phyloP scores from a whole-genome alignment of 2,329 filamentous ascomycete genomes.

The Elsinoe ampelina region DNA sequence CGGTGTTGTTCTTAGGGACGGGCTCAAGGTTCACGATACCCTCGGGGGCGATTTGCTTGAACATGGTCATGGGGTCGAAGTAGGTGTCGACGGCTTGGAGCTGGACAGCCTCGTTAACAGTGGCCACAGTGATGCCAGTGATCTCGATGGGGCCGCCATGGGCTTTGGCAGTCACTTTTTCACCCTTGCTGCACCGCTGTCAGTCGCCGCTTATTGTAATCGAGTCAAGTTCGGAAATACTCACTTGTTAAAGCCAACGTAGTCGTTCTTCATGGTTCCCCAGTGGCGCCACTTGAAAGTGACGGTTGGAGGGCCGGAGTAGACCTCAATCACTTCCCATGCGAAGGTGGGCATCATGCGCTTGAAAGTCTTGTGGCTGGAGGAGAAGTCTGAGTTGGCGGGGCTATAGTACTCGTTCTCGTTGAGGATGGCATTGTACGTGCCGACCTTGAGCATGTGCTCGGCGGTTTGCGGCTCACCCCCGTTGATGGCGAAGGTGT shows the following conservation, averaged over 20 bases:
- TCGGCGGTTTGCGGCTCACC: slow-evolving; percentile 47
- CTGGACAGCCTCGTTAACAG: slow-evolving; percentile 51
- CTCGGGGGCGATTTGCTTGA: slow-evolving; percentile 50
- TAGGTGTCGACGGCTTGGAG: slow-evolving; percentile 53
- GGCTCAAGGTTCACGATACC: slow-evolving; percentile 39
- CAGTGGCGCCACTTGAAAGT: slow-evolving; percentile 60
- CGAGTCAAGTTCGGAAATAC: slow-evolving; percentile 21
- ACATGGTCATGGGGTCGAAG: slow-evolving; percentile 59
- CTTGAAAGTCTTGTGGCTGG: slow-evolving; percentile 62
- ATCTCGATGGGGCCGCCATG: slow-evolving; percentile 55
- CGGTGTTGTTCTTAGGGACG: slow-evolving; percentile 25
- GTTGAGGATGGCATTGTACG: slow-evolving; percentile 59
- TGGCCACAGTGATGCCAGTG: slow-evolving; percentile 53
- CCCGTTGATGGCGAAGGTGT: slow-evolving; percentile 57
- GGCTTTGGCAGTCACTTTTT: slow-evolving; percentile 53
- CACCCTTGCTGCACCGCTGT: slow-evolving; percentile 42
- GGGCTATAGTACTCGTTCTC: slow-evolving; percentile 57
- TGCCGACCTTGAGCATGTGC: slow-evolving; percentile 58
- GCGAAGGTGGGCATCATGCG: slow-evolving; percentile 65
- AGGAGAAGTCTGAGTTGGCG: slow-evolving; percentile 50
- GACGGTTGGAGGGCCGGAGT: slow-evolving; percentile 54
- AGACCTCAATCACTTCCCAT: slow-evolving; percentile 62
- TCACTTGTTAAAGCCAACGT: slow-evolving; percentile 55
- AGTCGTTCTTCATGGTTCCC: slow-evolving; percentile 58
- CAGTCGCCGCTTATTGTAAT: slow-evolving; percentile 16